Conservation (phyloP, 805 yeast species). For the Sugiyamaella marilandica region DNA sequence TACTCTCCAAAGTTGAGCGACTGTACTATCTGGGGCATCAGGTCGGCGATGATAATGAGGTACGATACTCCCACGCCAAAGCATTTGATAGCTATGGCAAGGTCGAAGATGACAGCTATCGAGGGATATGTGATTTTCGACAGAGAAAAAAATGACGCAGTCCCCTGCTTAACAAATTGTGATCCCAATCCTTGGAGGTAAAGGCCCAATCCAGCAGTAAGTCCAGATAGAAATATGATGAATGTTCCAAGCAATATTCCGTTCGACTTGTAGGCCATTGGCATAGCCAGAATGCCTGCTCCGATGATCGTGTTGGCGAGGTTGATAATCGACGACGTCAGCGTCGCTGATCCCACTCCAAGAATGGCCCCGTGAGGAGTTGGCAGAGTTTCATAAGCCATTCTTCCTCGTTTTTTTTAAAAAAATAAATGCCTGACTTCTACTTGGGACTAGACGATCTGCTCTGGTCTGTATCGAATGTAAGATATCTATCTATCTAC, state of each 20-base stretch:
- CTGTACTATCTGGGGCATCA: slow-evolving; percentile 53
- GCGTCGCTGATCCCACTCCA: slow-evolving; percentile 29
- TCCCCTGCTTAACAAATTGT: slow-evolving; percentile 49
- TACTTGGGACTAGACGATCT: no score
- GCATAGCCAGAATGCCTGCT: slow-evolving; percentile 74
- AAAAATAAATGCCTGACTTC: no score
- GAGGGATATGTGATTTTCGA: slow-evolving; percentile 67
- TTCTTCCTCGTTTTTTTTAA: neutral
- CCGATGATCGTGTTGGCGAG: slow-evolving; percentile 61
- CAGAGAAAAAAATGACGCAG: slow-evolving; percentile 65
- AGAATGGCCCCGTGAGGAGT: neutral
- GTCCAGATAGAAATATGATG: slow-evolving; percentile 55
- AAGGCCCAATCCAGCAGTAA: slow-evolving; percentile 62
- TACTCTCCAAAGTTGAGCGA: slow-evolving; percentile 21
- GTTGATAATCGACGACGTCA: slow-evolving; percentile 54
- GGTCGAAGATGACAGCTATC: slow-evolving; percentile 60
- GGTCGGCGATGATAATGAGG: slow-evolving; percentile 66
- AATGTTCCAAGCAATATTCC: slow-evolving; percentile 54
- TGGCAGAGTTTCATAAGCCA: slow-evolving; percentile 8
- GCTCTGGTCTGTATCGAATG: no score
- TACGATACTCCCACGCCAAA: slow-evolving; percentile 78
- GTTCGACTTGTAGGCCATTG: slow-evolving; percentile 61
- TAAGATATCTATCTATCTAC: no score
- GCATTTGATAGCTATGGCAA: slow-evolving; percentile 71
- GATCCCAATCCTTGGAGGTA: slow-evolving; percentile 58